Conservation (phyloP, 441 rosid species). For the Erodium trifolium region DNA sequence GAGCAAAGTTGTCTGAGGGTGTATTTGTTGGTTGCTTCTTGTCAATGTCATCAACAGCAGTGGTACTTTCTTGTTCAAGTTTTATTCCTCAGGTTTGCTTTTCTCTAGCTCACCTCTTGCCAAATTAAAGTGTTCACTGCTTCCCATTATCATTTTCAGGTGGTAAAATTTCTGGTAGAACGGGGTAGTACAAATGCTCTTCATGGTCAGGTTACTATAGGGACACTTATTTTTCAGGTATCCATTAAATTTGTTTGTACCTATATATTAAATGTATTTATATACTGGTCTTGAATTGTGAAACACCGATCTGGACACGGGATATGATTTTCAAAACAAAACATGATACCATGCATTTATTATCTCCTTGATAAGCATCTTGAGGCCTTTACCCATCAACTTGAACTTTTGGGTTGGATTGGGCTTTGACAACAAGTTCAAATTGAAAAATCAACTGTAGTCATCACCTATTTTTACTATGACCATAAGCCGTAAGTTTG, state of each 20-base stretch:
- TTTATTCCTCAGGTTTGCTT: slow-evolving; percentile 11
- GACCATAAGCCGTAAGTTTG: not conserved
- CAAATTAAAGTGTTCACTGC: slow-evolving; percentile 15
- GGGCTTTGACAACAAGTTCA: too few species aligned
- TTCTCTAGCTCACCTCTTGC: slow-evolving; percentile 7
- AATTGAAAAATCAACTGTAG: not conserved
- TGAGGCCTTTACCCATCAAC: too few species aligned
- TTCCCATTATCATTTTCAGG: slow-evolving; percentile 36
- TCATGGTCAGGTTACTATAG: slow-evolving; percentile 96
- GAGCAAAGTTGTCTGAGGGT: slow-evolving; percentile 93
- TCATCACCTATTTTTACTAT: not conserved
- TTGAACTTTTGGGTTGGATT: too few species aligned
- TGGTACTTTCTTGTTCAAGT: slow-evolving; percentile 38
- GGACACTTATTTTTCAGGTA: slow-evolving; percentile 97
- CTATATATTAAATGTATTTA: slow-evolving; percentile 14
- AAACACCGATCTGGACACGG: not conserved
- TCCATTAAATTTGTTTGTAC: slow-evolving; percentile 7
- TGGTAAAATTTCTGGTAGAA: slow-evolving; percentile 86
- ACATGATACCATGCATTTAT: too few species aligned
- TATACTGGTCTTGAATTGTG: slow-evolving; percentile 8
- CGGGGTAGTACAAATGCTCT: slow-evolving; percentile 58
- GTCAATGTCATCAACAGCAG: slow-evolving; percentile 97
- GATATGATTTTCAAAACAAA: not conserved
- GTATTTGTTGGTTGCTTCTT: slow-evolving; percentile 86
- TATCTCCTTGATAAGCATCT: slow-evolving; percentile 4